Base-by-base conservation (phyloP, 2,329 filamentous ascomycete species). In the Colletotrichum simmondsii region DNA sequence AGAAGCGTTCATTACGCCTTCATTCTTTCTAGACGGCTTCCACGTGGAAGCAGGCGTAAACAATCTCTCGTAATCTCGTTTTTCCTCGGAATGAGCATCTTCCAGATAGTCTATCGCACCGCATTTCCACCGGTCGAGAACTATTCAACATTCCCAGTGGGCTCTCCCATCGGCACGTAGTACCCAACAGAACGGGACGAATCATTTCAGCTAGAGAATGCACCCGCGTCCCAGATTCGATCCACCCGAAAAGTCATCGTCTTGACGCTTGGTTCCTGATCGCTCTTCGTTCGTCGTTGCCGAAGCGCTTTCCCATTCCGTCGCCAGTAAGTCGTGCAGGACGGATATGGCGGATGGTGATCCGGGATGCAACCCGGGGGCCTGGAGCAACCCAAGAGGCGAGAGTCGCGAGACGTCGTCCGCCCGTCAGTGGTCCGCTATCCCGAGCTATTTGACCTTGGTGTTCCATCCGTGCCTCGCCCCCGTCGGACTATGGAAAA, bases 391-490 rank as follows among this genome's bases (percentile, higher is more conserved):
- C 59, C 59, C 57, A 28, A 53, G n/a, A 32, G 30, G 37, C 24
- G 37, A 42, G 16, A 19, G 16, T 42, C 37, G 37, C 37, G 4
- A 64, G 53, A 32, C 19, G 22, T 32, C n/a, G 37, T 26, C 26
- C 46, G 32, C 46, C 59, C 64, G 42, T 49, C 42, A 64, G 32
- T 60, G 53, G 19, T 32, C 14, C 14, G 46, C 59, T 72, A 42
- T 26, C 24, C 24, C 32, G 11, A 46, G 24, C 30, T 53, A 63
- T 63, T 46, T 53, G 49, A 24, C 24, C 28, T 46, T 46, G 37
- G 65, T 58, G 28, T 57, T 63, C 30, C 58, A 63, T 68, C 65
- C 58, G 12, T 65, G 60, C 26, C 53, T 65, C 60, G 26, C 46
- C 49, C 35, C 35, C 53, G 35, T 14, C 54, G 24, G n/a, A 14